Evolutionary conservation across 805 yeast species (phyloP), one percentile per base, ranked within the genome.

Genomic region (Candida sonorensis): DNA sequence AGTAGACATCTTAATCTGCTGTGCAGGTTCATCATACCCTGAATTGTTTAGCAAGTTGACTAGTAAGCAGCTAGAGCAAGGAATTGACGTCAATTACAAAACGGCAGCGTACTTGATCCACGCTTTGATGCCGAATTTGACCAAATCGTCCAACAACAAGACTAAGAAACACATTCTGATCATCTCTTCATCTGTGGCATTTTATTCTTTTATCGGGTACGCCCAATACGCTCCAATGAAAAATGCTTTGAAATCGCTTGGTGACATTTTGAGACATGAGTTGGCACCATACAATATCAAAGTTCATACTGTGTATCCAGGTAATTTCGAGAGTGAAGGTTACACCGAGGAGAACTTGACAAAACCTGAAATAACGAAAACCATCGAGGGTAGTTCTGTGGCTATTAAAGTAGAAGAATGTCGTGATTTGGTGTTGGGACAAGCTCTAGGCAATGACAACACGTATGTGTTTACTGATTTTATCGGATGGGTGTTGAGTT

Each of bases 281-380:
- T 65, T 81, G 26, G 48, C 66, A 1, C 79, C 81, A 5, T 78
- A 75, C 47, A 70, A 78, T 38, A 76, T 80, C 41, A 60, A 80
- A 17, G 82, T 92, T 0, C 71, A 81, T 5, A 76, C 85, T 38
- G 75, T 86, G 0, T 79, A 75, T 48, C 95, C 97, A 0, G 98
- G 98, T 0, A 87, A 86, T 51, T 87, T 90, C 57, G 72, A 67
- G 29, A 79, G 94, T 41, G 97, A 88, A 55, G 99, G 98, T 0
- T 92, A 57, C 50, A 71, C 61, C 3, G 76, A 77, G 37, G 99
- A 92, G 55, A 81, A 88, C 51, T 57, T 60, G 35, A 81, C 94
- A 3, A 92, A 92, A 53, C 97, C 98, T 0, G 71, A 66, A 8
- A 84, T 92, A 35, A 87, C 97, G 1, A 73, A 67, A 42, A 59